phyloP scores from a whole-genome alignment of 164 flowering plant genomes.

The Houttuynia cordata region DNA sequence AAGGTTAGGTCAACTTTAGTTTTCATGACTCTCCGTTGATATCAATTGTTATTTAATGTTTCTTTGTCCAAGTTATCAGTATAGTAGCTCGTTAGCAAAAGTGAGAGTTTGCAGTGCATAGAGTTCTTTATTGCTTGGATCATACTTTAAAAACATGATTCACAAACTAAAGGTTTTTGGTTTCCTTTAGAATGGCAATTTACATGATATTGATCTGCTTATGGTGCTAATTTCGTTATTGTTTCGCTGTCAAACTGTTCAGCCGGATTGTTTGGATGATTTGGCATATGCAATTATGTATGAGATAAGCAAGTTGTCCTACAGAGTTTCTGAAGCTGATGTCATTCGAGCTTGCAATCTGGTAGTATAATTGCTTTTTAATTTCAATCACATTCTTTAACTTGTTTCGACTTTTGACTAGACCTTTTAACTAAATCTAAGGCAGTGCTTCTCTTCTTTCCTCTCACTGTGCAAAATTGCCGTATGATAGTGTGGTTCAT shows the following conservation, averaged over 20 bases:
- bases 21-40: not conserved
- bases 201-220: not conserved
- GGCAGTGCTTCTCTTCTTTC: not conserved
- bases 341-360: slow-evolving; percentile 93
- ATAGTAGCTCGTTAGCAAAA: too few species aligned
- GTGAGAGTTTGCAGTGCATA: too few species aligned
- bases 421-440: too few species aligned
- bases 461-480: not conserved
- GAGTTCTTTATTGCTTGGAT: too few species aligned
- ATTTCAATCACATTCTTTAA: not conserved
- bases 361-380: slow-evolving; percentile 25
- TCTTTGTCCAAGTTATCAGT: too few species aligned
- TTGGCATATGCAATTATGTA: slow-evolving; percentile 84
- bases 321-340: slow-evolving; percentile 80
- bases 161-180: too few species aligned
- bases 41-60: too few species aligned
- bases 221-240: not conserved
- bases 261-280: slow-evolving; percentile 91
- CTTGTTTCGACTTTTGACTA: not conserved
- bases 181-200: too few species aligned
- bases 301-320: slow-evolving; percentile 61
- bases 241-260: slow-evolving; percentile 10
- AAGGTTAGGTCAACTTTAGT: slow-evolving; percentile 38
- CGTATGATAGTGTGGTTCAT: not conserved
- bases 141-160: too few species aligned